Conservation (phyloP, 1,284 basidiomycete genomes). For the Tremellales sp. region DNA sequence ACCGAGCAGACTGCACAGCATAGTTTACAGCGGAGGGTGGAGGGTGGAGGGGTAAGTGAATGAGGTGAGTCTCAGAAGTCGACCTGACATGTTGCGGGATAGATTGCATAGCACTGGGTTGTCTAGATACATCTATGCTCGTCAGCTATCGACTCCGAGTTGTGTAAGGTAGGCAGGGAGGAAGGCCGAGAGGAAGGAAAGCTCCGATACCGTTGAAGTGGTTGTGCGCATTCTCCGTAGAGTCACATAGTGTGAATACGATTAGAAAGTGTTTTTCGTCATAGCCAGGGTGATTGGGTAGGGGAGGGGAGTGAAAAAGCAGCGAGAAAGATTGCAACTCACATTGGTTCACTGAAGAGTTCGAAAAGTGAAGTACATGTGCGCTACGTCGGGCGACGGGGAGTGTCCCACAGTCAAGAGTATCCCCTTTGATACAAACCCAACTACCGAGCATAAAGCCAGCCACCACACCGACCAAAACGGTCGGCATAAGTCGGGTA, state of each 20-base stretch:
- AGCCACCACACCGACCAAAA: background rate
- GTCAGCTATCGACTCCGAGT: too few relatives aligned
- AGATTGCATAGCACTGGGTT: too few relatives aligned
- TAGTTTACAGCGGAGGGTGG: background rate
- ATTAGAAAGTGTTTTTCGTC: conserved; percentile 47
- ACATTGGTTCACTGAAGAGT: too few relatives aligned
- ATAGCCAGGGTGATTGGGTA: conserved; percentile 18
- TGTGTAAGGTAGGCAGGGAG: too few relatives aligned
- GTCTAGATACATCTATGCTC: too few relatives aligned
- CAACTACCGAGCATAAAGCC: background rate
- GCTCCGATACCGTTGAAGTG: conserved; percentile 49
- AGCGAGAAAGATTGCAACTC: background rate
- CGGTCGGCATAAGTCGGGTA: background rate
- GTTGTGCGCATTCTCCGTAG: conserved; percentile 42
- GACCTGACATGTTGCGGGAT: background rate
- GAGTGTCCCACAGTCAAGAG: too few relatives aligned
- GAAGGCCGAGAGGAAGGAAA: background rate
- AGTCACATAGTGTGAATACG: conserved; percentile 50
- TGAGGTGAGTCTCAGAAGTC: background rate
- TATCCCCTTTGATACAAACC: too few relatives aligned
- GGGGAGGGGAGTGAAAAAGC: conserved; percentile 3
- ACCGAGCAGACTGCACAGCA: conserved; percentile 7
- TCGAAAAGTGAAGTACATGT: too few relatives aligned
- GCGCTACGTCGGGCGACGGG: too few relatives aligned
- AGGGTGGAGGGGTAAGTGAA: background rate